Evolutionary conservation across 257 asterid species (phyloP).

Genomic region (Ocimum tenuiflorum): DNA sequence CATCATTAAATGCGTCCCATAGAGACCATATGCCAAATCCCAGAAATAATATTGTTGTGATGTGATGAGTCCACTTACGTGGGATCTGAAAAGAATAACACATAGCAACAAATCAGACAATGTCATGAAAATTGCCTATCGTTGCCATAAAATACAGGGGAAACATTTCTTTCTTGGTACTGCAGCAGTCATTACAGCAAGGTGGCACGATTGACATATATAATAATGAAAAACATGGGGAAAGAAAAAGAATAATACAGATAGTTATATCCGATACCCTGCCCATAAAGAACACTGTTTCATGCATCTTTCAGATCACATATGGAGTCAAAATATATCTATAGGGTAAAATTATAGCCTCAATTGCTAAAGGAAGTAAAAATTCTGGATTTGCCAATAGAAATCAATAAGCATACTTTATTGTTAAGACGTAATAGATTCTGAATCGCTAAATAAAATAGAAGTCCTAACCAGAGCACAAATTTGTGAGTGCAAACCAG

Average conservation of each 20-base stretch:
- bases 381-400: background rate
- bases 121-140: background rate
- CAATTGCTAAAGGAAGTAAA: background rate
- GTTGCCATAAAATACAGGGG: background rate
- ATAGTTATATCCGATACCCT: background rate
- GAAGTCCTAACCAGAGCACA: background rate
- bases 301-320: background rate
- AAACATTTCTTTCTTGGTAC: background rate
- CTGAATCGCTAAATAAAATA: background rate
- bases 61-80: conserved; percentile 94
- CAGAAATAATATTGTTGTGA: conserved; percentile 73
- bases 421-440: background rate
- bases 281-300: background rate
- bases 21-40: conserved; percentile 97
- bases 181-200: background rate
- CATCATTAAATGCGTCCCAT: conserved; percentile 86
- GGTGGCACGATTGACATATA: background rate
- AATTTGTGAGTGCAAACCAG: background rate
- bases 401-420: background rate
- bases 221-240: background rate
- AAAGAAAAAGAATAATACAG: background rate
- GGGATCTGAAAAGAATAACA: conserved; percentile 49
- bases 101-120: background rate
- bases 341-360: background rate
- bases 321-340: background rate